Evolutionary conservation across 768 basidiomycete genomes (phyloP), one percentile per base, ranked within the genome.

Genomic region (Tephrocybe sp.): DNA sequence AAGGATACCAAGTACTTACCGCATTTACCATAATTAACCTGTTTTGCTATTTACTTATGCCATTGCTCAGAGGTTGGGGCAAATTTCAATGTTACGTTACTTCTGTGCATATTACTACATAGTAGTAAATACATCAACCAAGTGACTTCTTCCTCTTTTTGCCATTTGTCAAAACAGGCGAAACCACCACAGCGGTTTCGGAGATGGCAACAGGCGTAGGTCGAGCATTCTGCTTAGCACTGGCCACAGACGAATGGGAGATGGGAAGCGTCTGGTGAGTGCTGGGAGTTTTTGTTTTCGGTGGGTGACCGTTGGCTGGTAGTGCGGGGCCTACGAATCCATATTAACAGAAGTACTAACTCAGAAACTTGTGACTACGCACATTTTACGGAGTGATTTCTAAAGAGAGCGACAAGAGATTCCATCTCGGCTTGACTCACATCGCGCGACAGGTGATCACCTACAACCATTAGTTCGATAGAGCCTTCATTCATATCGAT

Each of bases 321-420:
- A 31, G 22, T 10, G 41, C 39, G 5, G 26, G 22, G 39, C 45
- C 53, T 58, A 26, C 33, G 22, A 13, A 12, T n/a, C 41, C 31
- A 43, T 52, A 39, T 17, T 47, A 30, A 20, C 30, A 45, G n/a
- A n/a, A 39, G 26, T 5, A n/a, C 23, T 1, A 26, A 23, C 6
- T 19, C 40, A 34, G 30, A 13, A 20, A 41, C 40, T 31, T 43
- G 44, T 14, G 14, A 14, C 9, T 11, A 65, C 71, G 11, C 56
- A 80, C 79, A 72, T 65, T 68, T 63, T 63, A 73, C 35, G 57
- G 72, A 66, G 47, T 78, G 75, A 45, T 68, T 61, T 56, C 70
- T 80, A 74, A 94, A 94, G 20, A 93, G 67, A 31, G 76, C 72
- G 20, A 84, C 69, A 52, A 93, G 78, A 13, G 70, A 64, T 6